phyloP scores from a whole-genome alignment of 148 eudicot species.

The Rhododendron ferrugineum region DNA sequence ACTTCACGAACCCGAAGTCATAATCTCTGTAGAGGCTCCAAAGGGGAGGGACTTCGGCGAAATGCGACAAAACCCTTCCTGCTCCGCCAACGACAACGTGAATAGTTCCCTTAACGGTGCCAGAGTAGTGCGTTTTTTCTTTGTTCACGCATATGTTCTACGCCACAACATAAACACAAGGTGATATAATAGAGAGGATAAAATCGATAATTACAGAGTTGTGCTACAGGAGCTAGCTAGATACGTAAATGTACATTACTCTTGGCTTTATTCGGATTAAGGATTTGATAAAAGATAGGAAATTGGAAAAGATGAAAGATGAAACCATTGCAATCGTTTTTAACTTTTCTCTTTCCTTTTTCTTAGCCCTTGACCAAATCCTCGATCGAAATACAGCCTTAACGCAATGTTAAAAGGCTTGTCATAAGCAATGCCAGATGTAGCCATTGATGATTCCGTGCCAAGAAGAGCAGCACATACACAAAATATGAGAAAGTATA shows the following conservation, averaged over 20 bases:
- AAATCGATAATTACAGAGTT: background rate
- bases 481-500: background rate
- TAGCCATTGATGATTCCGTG: background rate
- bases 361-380: too few species aligned
- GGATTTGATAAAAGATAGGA: background rate
- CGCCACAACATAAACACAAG: conserved; percentile 1
- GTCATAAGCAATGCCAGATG: background rate
- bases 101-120: conserved; percentile 73
- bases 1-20: conserved; percentile 69
- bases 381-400: background rate
- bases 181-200: background rate
- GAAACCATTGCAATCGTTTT: too few species aligned
- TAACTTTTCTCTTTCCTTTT: too few species aligned
- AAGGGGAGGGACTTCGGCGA: conserved; percentile 37
- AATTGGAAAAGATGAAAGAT: too few species aligned
- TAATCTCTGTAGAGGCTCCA: conserved; percentile 71
- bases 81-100: conserved; percentile 84
- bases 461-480: background rate
- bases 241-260: background rate
- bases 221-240: background rate
- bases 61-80: conserved; percentile 60
- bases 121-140: conserved; percentile 61
- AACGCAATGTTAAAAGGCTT: background rate
- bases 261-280: background rate
- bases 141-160: conserved; percentile 64